Evolutionary conservation across 2,329 filamentous ascomycete species (phyloP).

Genomic region (Triangularia verruculosa): DNA sequence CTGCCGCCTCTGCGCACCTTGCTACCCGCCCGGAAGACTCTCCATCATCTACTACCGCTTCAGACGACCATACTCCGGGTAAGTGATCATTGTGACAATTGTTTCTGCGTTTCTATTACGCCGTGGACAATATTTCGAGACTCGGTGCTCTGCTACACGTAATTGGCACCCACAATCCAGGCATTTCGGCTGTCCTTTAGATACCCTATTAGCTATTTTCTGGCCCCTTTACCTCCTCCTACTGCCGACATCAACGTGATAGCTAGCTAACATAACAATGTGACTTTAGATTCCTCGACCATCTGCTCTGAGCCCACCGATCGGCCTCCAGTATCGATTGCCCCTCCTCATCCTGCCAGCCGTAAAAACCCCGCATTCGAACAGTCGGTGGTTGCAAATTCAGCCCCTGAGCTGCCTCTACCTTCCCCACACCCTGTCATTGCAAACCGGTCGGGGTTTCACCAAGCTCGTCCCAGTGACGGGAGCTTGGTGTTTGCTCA

Average conservation of each 20-base stretch:
- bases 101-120: neutral
- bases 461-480: constrained; percentile 53
- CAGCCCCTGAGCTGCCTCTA: constrained; percentile 13
- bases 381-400: constrained; percentile 5
- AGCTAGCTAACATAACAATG: neutral
- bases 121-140: too few relatives aligned
- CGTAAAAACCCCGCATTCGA: constrained; percentile 13
- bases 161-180: too few relatives aligned
- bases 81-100: constrained; percentile 3
- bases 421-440: constrained; percentile 23
- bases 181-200: too few relatives aligned
- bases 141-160: too few relatives aligned
- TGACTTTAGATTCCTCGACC: neutral
- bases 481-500: constrained; percentile 58
- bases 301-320: constrained; percentile 20
- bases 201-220: too few relatives aligned
- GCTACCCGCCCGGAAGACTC: neutral
- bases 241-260: too few relatives aligned
- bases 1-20: constrained; percentile 9
- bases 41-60: neutral
- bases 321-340: constrained; percentile 12
- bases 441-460: constrained; percentile 39
- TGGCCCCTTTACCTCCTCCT: too few relatives aligned
- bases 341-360: constrained; percentile 15
- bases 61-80: constrained; percentile 17